These are phyloP conservation scores for Goffeauzyma gilvescens DNA, from an alignment of 768 basidiomycete species.

Conservation along the genomic window DNA sequence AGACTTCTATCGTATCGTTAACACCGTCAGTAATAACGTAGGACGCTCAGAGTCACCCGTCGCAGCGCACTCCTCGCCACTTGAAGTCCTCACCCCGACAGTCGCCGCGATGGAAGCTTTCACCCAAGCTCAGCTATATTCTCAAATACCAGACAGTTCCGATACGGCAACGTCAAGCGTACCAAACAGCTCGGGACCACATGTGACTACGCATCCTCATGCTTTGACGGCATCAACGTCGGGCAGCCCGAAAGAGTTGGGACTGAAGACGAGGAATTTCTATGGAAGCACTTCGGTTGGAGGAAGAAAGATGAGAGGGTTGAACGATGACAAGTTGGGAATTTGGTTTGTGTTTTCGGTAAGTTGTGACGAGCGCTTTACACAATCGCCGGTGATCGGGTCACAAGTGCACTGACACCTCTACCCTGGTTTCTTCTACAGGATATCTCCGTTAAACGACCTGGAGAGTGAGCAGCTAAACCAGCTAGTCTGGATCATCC, in stretches of 20 bases:
- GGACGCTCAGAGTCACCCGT: too few species aligned
- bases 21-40: neutral
- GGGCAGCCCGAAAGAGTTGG: neutral
- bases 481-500: too few species aligned
- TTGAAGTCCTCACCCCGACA: too few species aligned
- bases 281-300: neutral
- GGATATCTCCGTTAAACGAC: slow-evolving; percentile 1
- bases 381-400: neutral
- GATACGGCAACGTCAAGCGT: too few species aligned
- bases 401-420: too few species aligned
- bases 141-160: too few species aligned
- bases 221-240: neutral
- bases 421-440: too few species aligned
- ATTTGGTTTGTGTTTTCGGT: slow-evolving; percentile 3
- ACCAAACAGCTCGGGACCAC: neutral
- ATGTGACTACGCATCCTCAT: neutral
- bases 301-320: slow-evolving; percentile 2
- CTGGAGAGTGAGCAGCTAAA: too few species aligned
- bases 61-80: too few species aligned
- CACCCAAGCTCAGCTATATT: too few species aligned
- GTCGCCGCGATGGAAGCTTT: too few species aligned
- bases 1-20: neutral
- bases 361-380: neutral
- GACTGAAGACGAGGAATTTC: neutral
- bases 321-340: neutral